These are phyloP conservation scores for Talaromyces sp. DNA, from an alignment of 2,329 filamentous ascomycete genomes.

Conservation along the genomic window DNA sequence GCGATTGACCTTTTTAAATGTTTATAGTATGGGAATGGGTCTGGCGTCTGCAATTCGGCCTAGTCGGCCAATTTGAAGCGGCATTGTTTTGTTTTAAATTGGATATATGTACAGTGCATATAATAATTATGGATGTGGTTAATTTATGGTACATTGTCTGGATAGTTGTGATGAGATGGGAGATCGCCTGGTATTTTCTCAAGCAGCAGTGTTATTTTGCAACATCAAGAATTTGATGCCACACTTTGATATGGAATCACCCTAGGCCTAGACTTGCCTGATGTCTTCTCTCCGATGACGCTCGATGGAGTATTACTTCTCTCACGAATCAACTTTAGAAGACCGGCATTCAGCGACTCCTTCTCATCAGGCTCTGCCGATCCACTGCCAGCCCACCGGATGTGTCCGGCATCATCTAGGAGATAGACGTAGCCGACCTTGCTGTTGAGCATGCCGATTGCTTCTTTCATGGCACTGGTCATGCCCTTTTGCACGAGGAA, in stretches of 20 bases:
- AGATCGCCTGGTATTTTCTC: neutral
- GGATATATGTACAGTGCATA: slow-evolving; percentile 1
- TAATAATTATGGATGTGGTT: neutral
- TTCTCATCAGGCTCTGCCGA: slow-evolving; percentile 37
- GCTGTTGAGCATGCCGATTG: slow-evolving; percentile 69
- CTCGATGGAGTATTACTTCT: slow-evolving; percentile 24
- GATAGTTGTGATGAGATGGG: neutral
- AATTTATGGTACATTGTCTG: neutral
- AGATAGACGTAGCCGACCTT: slow-evolving; percentile 94
- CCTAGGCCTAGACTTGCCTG: slow-evolving; percentile 5
- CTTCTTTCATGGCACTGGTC: slow-evolving; percentile 51
- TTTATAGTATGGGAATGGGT: neutral
- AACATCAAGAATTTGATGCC: neutral
- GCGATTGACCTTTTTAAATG: slow-evolving; percentile 2
- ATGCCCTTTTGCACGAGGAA: slow-evolving; percentile 57
- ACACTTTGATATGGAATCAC: neutral
- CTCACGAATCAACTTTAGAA: slow-evolving; percentile 39
- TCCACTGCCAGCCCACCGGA: slow-evolving; percentile 85
- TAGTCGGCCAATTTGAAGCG: neutral
- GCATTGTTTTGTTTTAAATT: neutral
- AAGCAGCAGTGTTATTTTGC: neutral
- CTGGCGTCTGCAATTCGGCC: neutral
- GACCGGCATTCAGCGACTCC: slow-evolving; percentile 37
- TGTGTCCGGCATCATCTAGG: slow-evolving; percentile 78
- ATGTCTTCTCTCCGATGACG: slow-evolving; percentile 4